These are phyloP conservation scores for Penstemon davidsonii DNA, from an alignment of 257 asterid genomes.

Conservation along the genomic window DNA sequence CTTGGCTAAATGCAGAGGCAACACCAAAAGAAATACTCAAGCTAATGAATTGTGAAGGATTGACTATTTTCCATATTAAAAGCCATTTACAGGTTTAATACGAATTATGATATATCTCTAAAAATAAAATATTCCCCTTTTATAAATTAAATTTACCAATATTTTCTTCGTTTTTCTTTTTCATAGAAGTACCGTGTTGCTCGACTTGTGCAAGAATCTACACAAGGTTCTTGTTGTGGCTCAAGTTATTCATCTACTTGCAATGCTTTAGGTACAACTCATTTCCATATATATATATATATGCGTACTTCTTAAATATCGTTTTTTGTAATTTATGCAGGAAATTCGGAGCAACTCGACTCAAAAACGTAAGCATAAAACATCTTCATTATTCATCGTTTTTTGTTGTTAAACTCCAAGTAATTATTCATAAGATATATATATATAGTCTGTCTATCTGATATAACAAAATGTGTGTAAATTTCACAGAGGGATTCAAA, in stretches of 20 bases:
- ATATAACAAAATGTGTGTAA: background rate
- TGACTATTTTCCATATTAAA: constrained; percentile 54
- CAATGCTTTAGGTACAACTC: background rate
- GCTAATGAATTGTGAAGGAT: constrained; percentile 49
- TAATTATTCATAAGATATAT: too few relatives aligned
- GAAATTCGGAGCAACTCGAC: constrained; percentile 20
- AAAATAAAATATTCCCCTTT: background rate
- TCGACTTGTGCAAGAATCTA: constrained; percentile 21
- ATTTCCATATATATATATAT: too few relatives aligned
- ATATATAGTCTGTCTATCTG: too few relatives aligned
- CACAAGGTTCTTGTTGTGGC: constrained; percentile 28
- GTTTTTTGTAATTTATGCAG: constrained; percentile 28
- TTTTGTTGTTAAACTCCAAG: background rate
- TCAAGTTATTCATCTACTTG: background rate
- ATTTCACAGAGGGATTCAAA: constrained; percentile 23
- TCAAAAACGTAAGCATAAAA: constrained; percentile 34
- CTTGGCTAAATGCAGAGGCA: constrained; percentile 42
- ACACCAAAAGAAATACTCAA: constrained; percentile 54
- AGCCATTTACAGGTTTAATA: constrained; percentile 56
- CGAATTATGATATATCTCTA: background rate
- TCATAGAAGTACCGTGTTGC: constrained; percentile 42
- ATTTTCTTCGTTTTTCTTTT: background rate
- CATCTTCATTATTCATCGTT: too few relatives aligned
- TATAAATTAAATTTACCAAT: background rate
- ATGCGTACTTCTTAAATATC: too few relatives aligned